Conservation (phyloP, 805 yeast genomes). For the Debaryomyces maramus region DNA sequence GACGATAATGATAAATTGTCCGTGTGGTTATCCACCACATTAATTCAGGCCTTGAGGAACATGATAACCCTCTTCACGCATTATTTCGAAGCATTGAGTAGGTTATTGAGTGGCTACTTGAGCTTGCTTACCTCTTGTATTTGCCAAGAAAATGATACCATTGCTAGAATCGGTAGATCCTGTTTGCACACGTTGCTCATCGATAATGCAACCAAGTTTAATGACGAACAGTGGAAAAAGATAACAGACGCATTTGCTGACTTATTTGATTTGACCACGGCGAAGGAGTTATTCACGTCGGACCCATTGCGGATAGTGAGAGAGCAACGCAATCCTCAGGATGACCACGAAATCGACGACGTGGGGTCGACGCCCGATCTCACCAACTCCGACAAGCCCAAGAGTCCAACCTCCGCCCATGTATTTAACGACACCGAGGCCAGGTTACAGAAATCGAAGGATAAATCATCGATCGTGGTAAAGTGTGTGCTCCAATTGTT, state of each 20-base stretch:
- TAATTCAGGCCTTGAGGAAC: conserved; percentile 91
- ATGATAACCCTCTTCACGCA: conserved; percentile 80
- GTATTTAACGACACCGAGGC: conserved; percentile 29
- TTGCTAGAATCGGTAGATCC: conserved; percentile 90
- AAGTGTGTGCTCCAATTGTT: conserved; percentile 89
- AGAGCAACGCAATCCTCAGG: conserved; percentile 4
- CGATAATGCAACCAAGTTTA: conserved; percentile 70
- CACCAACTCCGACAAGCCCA: conserved; percentile 9
- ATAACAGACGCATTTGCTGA: conserved; percentile 63
- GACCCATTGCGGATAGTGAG: conserved; percentile 42
- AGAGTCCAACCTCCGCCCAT: conserved; percentile 7
- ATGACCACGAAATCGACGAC: conserved; percentile 36
- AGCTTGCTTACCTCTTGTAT: conserved; percentile 81
- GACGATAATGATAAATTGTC: conserved; percentile 80
- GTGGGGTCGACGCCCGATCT: conserved; percentile 15
- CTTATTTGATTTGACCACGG: conserved; percentile 81
- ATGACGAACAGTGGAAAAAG: conserved; percentile 69
- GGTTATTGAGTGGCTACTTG: conserved; percentile 76
- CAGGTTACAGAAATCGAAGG: conserved; percentile 46
- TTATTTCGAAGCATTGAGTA: conserved; percentile 74
- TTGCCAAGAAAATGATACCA: conserved; percentile 95
- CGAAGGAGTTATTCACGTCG: conserved; percentile 72
- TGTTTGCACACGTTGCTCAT: conserved; percentile 78
- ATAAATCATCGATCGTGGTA: conserved; percentile 77
- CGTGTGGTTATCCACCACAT: conserved; percentile 95